Conservation (phyloP, 2,329 filamentous ascomycete species). For the Cadophora sp. region DNA sequence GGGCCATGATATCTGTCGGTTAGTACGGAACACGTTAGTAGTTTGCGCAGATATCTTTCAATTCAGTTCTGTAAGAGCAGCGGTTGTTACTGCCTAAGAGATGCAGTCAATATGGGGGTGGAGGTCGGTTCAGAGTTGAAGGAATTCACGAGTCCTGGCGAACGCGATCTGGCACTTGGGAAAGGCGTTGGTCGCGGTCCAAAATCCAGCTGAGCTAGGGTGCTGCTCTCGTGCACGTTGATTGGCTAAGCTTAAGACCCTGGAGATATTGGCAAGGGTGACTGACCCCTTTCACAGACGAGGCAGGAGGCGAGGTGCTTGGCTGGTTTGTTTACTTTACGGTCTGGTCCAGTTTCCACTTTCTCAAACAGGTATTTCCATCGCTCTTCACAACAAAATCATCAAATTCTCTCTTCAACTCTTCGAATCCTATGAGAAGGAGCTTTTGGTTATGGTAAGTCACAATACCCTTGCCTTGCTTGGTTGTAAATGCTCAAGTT, state of each 20-base stretch:
- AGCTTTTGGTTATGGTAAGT: conserved; percentile 22
- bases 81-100: background rate
- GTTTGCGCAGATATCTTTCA: conserved; percentile 1
- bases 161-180: conserved; percentile 20
- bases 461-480: background rate
- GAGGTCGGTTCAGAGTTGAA: background rate
- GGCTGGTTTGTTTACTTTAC: conserved; percentile 16
- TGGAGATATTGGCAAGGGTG: background rate
- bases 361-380: conserved; percentile 5
- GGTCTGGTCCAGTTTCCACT: conserved; percentile 4
- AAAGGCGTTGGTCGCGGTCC: conserved; percentile 16
- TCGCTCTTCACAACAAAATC: conserved; percentile 14
- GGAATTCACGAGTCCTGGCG: background rate
- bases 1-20: conserved; percentile 39
- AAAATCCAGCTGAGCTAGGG: background rate
- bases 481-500: background rate
- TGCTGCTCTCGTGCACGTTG: background rate
- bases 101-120: background rate
- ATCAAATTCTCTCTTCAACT: background rate
- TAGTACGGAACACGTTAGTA: conserved; percentile 30
- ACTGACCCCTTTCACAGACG: conserved; percentile 16
- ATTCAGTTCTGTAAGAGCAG: conserved; percentile 3
- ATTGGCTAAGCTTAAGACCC: conserved; percentile 14
- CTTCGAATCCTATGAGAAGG: conserved; percentile 12
- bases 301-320: conserved; percentile 22